Evolutionary conservation across 2,329 filamentous ascomycete species (phyloP).

Genomic region (Lecanicillium sp.): DNA sequence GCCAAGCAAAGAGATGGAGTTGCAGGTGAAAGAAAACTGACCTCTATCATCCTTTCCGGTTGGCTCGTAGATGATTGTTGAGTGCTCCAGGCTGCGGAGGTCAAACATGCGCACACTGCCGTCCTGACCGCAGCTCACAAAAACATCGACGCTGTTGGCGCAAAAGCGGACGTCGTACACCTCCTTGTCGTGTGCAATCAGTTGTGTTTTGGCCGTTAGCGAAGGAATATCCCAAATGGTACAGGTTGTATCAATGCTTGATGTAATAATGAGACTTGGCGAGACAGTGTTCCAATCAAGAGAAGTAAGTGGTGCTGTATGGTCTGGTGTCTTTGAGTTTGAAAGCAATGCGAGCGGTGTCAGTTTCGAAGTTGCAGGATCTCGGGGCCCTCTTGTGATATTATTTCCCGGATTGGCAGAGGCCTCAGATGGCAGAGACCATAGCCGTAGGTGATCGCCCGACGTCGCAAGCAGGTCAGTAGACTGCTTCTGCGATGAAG

Average conservation of each 20-base stretch:
- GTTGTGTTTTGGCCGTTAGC: constrained; percentile 91
- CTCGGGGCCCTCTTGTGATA: constrained; percentile 51
- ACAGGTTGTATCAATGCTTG: constrained; percentile 97
- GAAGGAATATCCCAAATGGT: constrained; percentile 99
- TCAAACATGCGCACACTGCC: constrained; percentile 99
- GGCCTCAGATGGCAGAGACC: constrained; percentile 76
- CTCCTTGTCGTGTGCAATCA: constrained; percentile 98
- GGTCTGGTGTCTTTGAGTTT: constrained; percentile 97
- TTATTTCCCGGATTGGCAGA: constrained; percentile 52
- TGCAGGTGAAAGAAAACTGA: constrained; percentile 26
- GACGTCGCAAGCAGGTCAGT: constrained; percentile 93
- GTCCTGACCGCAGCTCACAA: constrained; percentile 95
- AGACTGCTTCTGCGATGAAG: constrained; percentile 87
- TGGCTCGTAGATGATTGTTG: constrained; percentile 97
- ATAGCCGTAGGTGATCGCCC: constrained; percentile 85
- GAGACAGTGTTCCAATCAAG: constrained; percentile 98
- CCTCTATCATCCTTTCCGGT: constrained; percentile 74
- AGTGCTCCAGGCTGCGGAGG: constrained; percentile 89
- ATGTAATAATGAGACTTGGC: constrained; percentile 95
- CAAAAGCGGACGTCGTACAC: constrained; percentile 98
- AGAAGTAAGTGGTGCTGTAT: constrained; percentile 92
- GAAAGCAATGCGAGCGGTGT: constrained; percentile 88
- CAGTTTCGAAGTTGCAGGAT: constrained; percentile 63
- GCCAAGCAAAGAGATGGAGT: constrained; percentile 3
- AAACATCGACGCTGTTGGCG: constrained; percentile 96